Evolutionary conservation across 352 stramenopile genomes (phyloP), one percentile per base, ranked within the genome.

Genomic region (Pythium angustatum): DNA sequence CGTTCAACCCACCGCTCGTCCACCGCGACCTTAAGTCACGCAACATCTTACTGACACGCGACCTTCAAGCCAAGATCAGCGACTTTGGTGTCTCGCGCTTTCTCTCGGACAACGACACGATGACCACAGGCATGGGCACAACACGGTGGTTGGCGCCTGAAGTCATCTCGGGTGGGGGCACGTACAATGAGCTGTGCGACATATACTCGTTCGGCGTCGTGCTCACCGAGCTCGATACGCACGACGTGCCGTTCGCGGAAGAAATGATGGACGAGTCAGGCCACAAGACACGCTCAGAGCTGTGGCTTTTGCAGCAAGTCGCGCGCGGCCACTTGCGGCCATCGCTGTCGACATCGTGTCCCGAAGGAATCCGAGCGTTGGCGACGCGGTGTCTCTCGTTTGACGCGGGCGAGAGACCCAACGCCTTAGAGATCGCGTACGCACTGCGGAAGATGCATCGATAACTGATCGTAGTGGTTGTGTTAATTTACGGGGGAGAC

Each of bases 161-260:
- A 27, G 30, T 55, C 22, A 41, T 41, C 31, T 27, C 30, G 1
- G 48, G 47, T 9, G 48, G 48, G 19, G 30, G 27, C 9, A 15
- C 19, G 10, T 55, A 55, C 48, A 55, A 27, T 7, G 27, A 55
- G 28, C 48, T 43, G 0, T 77, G 75, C 36, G 81, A 90, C 28
- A 72, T 90, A 7, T 90, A 81, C 34, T 79, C 76, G 0, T 79
- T 90, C 15, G 81, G 81, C 0, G 75, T 81, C 0, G 58, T 90
- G 36, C 51, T 90, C 11, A 30, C 38, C 14, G 48, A 55, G 17
- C 41, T 55, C 28, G 30, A 40, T 15, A 41, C 48, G 11, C 48
- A 41, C n/a, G 48, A 17, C 5, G 5, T 55, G 27, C 48, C 48
- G 8, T 55, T 41, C 30, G 48, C 27, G 3, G 17, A 15, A 3